Percentiles rank a stretch among this genome's conserved stretches.
Evolutionary conservation across 306 rosid species (phyloP).

Genomic region (Acacia confusa): DNA sequence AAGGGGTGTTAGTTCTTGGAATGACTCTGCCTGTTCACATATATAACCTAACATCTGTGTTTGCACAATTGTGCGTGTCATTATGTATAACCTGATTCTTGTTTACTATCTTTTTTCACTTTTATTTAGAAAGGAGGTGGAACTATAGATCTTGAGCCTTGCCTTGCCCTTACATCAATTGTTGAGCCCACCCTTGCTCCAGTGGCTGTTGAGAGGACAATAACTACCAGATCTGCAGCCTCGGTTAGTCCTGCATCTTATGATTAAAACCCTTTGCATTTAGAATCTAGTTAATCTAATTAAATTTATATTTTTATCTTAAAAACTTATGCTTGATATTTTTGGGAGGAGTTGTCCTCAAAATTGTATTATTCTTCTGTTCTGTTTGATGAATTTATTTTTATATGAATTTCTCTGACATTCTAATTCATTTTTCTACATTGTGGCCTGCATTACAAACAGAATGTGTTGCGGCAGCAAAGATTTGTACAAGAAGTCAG

Average conservation of each 20-base stretch:
- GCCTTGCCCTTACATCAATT: slow-evolving; percentile 92
- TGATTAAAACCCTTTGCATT: slow-evolving; percentile 14
- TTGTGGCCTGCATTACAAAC: slow-evolving; percentile 39
- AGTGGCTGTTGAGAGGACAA: slow-evolving; percentile 89
- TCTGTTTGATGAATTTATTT: not conserved
- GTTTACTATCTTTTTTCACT: slow-evolving; percentile 13
- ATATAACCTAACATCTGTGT: not conserved
- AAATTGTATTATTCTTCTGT: not conserved
- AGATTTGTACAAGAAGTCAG: slow-evolving; percentile 94
- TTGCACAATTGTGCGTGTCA: slow-evolving; percentile 2
- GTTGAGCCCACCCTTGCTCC: slow-evolving; percentile 99
- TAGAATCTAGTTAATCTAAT: not conserved
- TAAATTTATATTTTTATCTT: not conserved
- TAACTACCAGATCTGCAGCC: slow-evolving; percentile 98
- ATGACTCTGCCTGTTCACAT: not conserved
- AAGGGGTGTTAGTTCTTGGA: slow-evolving; percentile 14
- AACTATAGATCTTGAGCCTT: slow-evolving; percentile 91
- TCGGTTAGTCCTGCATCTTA: slow-evolving; percentile 60
- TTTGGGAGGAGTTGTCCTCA: not conserved
- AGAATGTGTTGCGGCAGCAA: slow-evolving; percentile 97
- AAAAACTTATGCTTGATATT: not conserved
- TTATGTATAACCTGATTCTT: not conserved
- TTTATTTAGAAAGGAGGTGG: slow-evolving; percentile 89
- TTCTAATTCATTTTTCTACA: not conserved
- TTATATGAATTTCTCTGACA: not conserved